Conservation (phyloP, 192 early-diverging fungal genomes). For the Coemansia sp. region DNA sequence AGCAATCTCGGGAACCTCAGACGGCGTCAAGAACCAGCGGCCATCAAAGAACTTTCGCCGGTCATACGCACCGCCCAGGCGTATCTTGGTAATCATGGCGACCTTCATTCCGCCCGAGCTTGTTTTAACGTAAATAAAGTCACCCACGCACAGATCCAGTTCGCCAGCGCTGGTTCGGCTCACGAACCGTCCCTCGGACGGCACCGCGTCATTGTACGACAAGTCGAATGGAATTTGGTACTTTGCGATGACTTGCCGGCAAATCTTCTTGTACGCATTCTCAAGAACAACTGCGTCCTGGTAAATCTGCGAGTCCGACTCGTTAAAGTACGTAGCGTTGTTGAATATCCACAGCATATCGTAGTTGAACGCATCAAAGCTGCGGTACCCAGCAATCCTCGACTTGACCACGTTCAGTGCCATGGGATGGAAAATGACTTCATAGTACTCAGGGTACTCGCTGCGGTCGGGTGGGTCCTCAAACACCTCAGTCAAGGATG, state of each 20-base stretch:
- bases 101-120: conserved; percentile 26
- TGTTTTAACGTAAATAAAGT: conserved; percentile 50
- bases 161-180: conserved; percentile 44
- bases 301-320: conserved; percentile 81
- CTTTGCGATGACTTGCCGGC: conserved; percentile 32
- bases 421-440: conserved; percentile 80
- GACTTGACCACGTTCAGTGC: conserved; percentile 60
- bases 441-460: conserved; percentile 92
- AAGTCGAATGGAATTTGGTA: conserved; percentile 51
- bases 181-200: conserved; percentile 45
- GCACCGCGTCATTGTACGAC: conserved; percentile 38
- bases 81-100: conserved; percentile 50
- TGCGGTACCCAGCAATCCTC: conserved; percentile 69
- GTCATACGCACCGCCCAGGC: conserved; percentile 37
- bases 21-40: conserved; percentile 50
- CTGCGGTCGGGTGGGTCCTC: conserved; percentile 71
- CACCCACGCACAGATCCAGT: conserved; percentile 47
- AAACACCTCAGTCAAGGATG: conserved; percentile 76
- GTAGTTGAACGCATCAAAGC: conserved; percentile 70
- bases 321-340: conserved; percentile 93
- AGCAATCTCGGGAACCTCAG: conserved; percentile 49
- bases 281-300: conserved; percentile 65
- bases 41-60: conserved; percentile 57
- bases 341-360: conserved; percentile 86
- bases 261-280: conserved; percentile 39